Conservation (phyloP, 306 rosid species). For the Vachellia collinsii region DNA sequence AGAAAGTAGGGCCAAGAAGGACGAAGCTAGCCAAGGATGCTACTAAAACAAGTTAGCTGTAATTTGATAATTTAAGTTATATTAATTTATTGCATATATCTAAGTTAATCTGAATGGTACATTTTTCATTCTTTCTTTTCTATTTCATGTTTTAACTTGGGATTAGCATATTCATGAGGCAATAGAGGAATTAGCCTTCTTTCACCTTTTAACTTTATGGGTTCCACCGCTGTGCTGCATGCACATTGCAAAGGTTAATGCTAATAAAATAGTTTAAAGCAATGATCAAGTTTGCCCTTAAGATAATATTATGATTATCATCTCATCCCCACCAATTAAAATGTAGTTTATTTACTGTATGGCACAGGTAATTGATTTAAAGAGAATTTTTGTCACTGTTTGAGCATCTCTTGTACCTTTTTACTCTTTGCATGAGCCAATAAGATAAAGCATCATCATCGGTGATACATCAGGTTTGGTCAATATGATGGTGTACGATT, state of each 20-base stretch:
- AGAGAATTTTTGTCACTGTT: constrained; percentile 4
- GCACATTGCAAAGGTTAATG: constrained; percentile 4
- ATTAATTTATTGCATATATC: constrained; percentile 21
- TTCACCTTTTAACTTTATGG: not conserved
- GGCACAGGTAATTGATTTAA: constrained; percentile 2
- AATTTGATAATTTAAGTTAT: constrained; percentile 32
- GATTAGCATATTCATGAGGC: constrained; percentile 22
- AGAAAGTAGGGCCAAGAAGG: constrained; percentile 40
- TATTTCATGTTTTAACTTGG: not conserved
- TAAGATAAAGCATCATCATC: not conserved
- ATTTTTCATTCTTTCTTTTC: constrained; percentile 18
- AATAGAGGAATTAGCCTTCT: not conserved
- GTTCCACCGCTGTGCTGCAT: constrained; percentile 7
- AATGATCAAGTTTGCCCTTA: constrained; percentile 21
- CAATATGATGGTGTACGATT: constrained; percentile 4
- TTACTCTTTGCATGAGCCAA: constrained; percentile 14
- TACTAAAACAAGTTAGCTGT: constrained; percentile 29
- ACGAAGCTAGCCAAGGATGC: constrained; percentile 29
- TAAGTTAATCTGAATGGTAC: constrained; percentile 25
- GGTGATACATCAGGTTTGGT: constrained; percentile 12
- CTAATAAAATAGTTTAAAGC: not conserved
- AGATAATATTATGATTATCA: constrained; percentile 17
- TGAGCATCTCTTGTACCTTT: not conserved
- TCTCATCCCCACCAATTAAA: constrained; percentile 2
- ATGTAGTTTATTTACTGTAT: not conserved